phyloP scores from a whole-genome alignment of 169 alveolate species.

The Eimeria necatrix region DNA sequence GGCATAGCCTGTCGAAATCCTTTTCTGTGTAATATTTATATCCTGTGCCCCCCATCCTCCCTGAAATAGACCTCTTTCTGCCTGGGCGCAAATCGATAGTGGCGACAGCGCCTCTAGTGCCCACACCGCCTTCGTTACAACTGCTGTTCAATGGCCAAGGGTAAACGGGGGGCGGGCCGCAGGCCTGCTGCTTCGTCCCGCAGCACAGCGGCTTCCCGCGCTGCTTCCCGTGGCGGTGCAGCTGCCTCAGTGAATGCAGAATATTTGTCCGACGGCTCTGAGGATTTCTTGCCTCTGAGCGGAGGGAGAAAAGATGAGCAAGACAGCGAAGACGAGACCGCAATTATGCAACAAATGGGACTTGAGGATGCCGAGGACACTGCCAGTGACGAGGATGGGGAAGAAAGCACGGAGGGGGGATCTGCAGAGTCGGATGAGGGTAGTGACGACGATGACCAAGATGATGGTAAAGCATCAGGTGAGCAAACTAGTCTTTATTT shows the following conservation, averaged over 20 bases:
- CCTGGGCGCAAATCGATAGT: not conserved
- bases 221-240: not conserved
- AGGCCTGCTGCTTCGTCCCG: not conserved
- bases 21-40: not conserved
- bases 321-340: conserved; percentile 32
- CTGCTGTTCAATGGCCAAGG: conserved; percentile 34
- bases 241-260: not conserved
- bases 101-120: not conserved
- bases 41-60: not conserved
- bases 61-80: not conserved
- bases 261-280: conserved; percentile 19
- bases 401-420: conserved; percentile 60
- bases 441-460: conserved; percentile 29
- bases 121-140: too few species aligned
- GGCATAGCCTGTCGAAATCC: not conserved
- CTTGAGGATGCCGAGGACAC: conserved; percentile 76
- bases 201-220: not conserved
- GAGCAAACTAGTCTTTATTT: not conserved
- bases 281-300: not conserved
- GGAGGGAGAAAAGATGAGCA: conserved; percentile 7
- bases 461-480: conserved; percentile 11
- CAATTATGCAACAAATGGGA: conserved; percentile 28
- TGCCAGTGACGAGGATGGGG: conserved; percentile 80
- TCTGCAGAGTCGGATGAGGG: not conserved
- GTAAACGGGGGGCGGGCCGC: conserved; percentile 60